Percentiles rank a stretch among this genome's conserved stretches.
Conservation (phyloP, 768 basidiomycete species). For the Serendipita vermifera region DNA sequence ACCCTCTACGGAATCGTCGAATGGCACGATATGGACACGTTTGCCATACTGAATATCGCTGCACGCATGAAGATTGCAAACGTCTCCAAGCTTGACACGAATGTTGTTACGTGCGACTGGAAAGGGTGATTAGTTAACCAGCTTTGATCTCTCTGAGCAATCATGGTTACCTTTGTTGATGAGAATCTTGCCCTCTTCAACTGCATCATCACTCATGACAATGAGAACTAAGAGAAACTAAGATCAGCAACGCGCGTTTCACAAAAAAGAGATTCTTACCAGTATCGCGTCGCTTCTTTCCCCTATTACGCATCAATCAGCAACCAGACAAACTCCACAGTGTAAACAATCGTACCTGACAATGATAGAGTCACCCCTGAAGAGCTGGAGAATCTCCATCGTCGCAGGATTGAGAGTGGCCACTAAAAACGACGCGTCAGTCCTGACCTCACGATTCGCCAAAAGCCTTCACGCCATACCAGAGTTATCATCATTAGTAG, state of each 20-base stretch:
- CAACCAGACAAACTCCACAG: background rate
- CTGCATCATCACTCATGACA: conserved; percentile 87
- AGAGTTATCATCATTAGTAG: conserved; percentile 90
- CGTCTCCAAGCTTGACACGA: conserved; percentile 92
- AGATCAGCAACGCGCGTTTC: background rate
- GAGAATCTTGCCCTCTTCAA: conserved; percentile 96
- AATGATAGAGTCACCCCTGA: conserved; percentile 95
- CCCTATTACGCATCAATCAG: conserved; percentile 34
- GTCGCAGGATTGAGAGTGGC: conserved; percentile 92
- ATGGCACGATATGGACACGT: conserved; percentile 89
- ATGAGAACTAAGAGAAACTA: conserved; percentile 55
- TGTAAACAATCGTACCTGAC: conserved; percentile 46
- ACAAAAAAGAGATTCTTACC: conserved; percentile 17
- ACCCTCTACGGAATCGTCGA: conserved; percentile 97
- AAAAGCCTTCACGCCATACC: conserved; percentile 33
- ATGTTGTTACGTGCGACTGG: conserved; percentile 95
- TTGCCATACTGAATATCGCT: conserved; percentile 99
- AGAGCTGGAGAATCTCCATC: conserved; percentile 87
- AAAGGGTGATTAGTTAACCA: background rate
- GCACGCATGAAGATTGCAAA: conserved; percentile 91
- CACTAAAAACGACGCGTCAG: conserved; percentile 34
- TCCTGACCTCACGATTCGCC: conserved; percentile 14
- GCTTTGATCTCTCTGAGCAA: background rate
- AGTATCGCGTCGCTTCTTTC: conserved; percentile 95
- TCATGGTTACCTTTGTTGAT: conserved; percentile 68